Base-by-base conservation (phyloP, 1,284 basidiomycete species). In the Ceratobasidium theobromae region DNA sequence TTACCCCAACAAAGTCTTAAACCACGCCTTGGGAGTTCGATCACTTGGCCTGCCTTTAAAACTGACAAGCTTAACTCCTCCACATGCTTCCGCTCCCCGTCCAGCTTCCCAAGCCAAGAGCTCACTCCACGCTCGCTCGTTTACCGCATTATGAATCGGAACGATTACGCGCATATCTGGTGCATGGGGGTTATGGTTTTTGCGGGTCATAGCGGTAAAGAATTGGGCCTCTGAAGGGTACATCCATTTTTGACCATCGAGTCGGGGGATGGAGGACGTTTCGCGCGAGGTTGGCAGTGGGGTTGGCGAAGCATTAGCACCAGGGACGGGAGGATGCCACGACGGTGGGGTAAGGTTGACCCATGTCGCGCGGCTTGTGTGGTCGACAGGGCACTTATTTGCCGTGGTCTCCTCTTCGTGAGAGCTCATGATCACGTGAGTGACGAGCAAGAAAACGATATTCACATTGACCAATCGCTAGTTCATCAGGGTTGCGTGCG, bases 201-300 rank as follows among this genome's bases (percentile, higher is more conserved):
- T 99, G 67, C 96, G 86, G 68, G 88, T 84, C 87, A 99, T 95
- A 6, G 97, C 97, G 23, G 89, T 82, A 77, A 91, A 99, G 82
- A 99, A 99, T 78, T 98, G 96, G 16, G 89, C 86, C 73, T 98
- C 92, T 11, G 96, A 98, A n/a, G 96, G 96, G 77, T 99, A 99
- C 32, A 98, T 91, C 96, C 96, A 99, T 12, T 74, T 74, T 48
- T 81, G 81, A 60, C 85, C 84, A 45, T 80, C 77, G 12, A 78
- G 72, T 72, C 88, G 86, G 6, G 95, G 96, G 74, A 98, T 98
- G 14, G 93, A 91, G 4, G 95, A 98, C 28, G 86, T 81, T 73
- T 92, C 89, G 68, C 95, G 86, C 9, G 89, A 82, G 8, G 78
- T 81, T 9, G 86, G 87, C 68, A 89, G 79, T 65, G 66, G 33